Percentiles rank a stretch among this genome's conserved stretches.
Evolutionary conservation across 345 rosid genomes (phyloP).

Genomic region (Barbarea vulgaris): DNA sequence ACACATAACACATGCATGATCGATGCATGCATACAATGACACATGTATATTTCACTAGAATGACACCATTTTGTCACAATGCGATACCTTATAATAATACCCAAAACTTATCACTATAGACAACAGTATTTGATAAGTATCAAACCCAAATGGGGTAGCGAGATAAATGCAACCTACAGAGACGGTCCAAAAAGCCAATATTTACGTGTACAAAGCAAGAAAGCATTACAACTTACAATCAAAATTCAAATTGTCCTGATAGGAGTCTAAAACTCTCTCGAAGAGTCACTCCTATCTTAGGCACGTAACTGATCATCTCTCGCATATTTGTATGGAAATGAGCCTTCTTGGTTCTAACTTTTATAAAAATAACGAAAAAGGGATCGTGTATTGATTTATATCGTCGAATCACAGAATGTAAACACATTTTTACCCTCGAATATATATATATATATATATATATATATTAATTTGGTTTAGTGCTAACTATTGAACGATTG

Average conservation of each 20-base stretch:
- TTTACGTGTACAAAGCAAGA: constrained; percentile 13
- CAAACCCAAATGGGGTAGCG: neutral
- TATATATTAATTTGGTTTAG: neutral
- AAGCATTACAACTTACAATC: constrained; percentile 31
- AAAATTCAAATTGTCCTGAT: constrained; percentile 34
- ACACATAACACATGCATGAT: neutral
- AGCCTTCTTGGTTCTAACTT: neutral
- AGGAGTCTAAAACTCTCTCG: constrained; percentile 16
- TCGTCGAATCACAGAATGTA: neutral
- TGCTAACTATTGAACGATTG: neutral
- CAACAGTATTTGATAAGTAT: constrained; percentile 33
- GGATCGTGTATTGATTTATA: neutral
- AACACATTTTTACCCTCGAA: neutral
- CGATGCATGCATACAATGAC: constrained; percentile 32
- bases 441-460: neutral
- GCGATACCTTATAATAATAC: constrained; percentile 25
- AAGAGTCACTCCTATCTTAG: constrained; percentile 14
- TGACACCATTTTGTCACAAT: constrained; percentile 22
- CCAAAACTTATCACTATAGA: constrained; percentile 27
- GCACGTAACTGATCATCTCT: constrained; percentile 4
- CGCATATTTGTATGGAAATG: neutral
- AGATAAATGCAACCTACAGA: constrained; percentile 8
- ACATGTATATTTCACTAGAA: constrained; percentile 28
- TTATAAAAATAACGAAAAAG: neutral
- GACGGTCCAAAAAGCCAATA: constrained; percentile 21